A percentile compares a stretch with the other conserved stretches of the same genome.
Conservation (phyloP, 768 basidiomycete genomes). For the Tricholoma flavovirens region DNA sequence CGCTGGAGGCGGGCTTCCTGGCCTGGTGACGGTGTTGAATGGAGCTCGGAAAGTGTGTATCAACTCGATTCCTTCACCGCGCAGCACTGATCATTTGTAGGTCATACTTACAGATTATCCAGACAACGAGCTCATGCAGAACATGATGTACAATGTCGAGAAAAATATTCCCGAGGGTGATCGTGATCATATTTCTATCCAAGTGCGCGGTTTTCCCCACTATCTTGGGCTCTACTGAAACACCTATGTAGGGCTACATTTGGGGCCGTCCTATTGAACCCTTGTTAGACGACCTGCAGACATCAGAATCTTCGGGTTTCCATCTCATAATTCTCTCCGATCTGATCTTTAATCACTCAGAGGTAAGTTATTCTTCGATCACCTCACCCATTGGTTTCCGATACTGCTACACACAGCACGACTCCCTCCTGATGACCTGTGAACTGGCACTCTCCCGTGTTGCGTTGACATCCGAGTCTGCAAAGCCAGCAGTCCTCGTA, state of each 20-base stretch:
- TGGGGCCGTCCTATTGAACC: constrained; percentile 63
- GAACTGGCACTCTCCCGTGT: constrained; percentile 33
- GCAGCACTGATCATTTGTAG: constrained; percentile 29
- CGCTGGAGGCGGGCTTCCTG: constrained; percentile 88
- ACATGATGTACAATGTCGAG: constrained; percentile 64
- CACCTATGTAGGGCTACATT: constrained; percentile 59
- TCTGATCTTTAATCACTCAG: constrained; percentile 92
- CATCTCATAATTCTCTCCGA: constrained; percentile 88
- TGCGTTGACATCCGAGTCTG: constrained; percentile 4
- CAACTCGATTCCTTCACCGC: background rate
- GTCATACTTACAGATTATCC: constrained; percentile 93
- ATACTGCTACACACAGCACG: constrained; percentile 47
- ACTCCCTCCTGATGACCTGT: constrained; percentile 73
- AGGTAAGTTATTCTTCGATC: constrained; percentile 39
- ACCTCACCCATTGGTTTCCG: background rate
- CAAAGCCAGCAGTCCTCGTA: constrained; percentile 48
- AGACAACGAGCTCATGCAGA: constrained; percentile 66
- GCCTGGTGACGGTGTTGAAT: constrained; percentile 65
- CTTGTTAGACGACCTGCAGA: constrained; percentile 32
- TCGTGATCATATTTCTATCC: constrained; percentile 28
- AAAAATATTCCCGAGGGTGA: constrained; percentile 43
- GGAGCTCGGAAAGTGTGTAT: constrained; percentile 60
- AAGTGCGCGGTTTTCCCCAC: constrained; percentile 16
- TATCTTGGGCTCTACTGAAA: background rate
- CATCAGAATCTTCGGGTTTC: constrained; percentile 34